Evolutionary conservation across 2,329 filamentous ascomycete species (phyloP).

Genomic region (Zasmidium cellare): DNA sequence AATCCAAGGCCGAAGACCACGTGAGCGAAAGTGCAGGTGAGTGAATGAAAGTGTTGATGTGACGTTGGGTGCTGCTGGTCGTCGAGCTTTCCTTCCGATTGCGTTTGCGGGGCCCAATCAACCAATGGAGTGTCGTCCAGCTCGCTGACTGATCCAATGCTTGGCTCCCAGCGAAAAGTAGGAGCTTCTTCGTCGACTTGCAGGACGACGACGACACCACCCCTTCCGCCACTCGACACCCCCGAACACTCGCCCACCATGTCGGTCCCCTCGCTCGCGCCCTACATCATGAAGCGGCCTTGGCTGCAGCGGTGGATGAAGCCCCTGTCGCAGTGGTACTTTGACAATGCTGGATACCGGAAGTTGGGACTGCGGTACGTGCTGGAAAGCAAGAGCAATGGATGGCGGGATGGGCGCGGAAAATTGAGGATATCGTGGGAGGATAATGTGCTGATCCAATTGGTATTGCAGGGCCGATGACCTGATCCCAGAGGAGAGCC

Average conservation of each 20-base stretch:
- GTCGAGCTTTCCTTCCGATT: background rate
- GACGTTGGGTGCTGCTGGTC: background rate
- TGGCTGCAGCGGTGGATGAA: slow-evolving; percentile 78
- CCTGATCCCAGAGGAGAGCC: slow-evolving; percentile 89
- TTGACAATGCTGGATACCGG: slow-evolving; percentile 85
- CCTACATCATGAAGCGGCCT: slow-evolving; percentile 77
- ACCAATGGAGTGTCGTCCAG: background rate
- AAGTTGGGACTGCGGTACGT: slow-evolving; percentile 84
- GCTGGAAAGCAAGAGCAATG: background rate
- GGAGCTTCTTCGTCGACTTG: background rate
- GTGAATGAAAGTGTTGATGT: background rate
- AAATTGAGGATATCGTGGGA: background rate
- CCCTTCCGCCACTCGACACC: slow-evolving; percentile 20
- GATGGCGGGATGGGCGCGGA: background rate
- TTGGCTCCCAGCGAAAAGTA: background rate
- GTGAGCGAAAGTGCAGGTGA: background rate
- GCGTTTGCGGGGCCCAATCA: background rate
- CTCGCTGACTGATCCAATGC: background rate
- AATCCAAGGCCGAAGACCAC: background rate
- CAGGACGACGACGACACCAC: slow-evolving; percentile 13
- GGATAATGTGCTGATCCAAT: slow-evolving; percentile 14
- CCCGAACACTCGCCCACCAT: slow-evolving; percentile 47
- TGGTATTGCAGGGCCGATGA: slow-evolving; percentile 74
- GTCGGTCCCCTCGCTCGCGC: slow-evolving; percentile 72
- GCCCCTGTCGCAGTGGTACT: slow-evolving; percentile 87